These are phyloP conservation scores for Sanghuangporus weigelae DNA, from an alignment of 1,284 basidiomycete species.

Conservation along the genomic window DNA sequence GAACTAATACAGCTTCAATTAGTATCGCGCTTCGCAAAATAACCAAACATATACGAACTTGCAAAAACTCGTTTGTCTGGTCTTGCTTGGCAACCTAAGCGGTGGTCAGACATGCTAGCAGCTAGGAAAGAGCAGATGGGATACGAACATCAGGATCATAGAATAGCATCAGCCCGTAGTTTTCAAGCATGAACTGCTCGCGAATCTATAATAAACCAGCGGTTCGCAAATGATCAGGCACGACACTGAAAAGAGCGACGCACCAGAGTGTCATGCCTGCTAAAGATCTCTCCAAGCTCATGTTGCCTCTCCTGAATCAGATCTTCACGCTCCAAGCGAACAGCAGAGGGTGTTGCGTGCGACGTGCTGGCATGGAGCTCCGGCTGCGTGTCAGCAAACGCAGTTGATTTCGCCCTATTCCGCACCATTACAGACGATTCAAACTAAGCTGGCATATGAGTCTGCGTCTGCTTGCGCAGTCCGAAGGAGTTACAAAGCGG, in stretches of 20 bases:
- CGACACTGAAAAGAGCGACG: slow-evolving; percentile 27
- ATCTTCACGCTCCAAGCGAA: slow-evolving; percentile 32
- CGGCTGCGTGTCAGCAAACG: not conserved
- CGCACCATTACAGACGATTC: not conserved
- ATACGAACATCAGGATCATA: slow-evolving; percentile 67
- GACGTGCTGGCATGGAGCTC: not conserved
- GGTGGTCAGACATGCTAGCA: slow-evolving; percentile 41
- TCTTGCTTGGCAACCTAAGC: slow-evolving; percentile 5
- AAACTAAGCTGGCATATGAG: not conserved
- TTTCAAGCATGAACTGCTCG: slow-evolving; percentile 82
- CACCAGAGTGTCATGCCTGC: slow-evolving; percentile 72
- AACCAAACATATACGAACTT: slow-evolving; percentile 3
- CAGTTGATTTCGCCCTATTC: not conserved
- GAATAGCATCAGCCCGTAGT: slow-evolving; percentile 66
- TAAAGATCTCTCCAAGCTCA: slow-evolving; percentile 53
- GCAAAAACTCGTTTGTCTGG: slow-evolving; percentile 3
- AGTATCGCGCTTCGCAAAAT: slow-evolving; percentile 7
- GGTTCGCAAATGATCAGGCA: slow-evolving; percentile 5
- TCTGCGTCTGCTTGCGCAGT: not conserved
- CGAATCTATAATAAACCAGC: slow-evolving; percentile 46
- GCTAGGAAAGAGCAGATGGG: slow-evolving; percentile 21
- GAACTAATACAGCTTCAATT: slow-evolving; percentile 40
- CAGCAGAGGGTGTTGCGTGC: too few species aligned
- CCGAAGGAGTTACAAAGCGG: not conserved
- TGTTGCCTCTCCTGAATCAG: slow-evolving; percentile 53